Conservation (phyloP, 352 stramenopile genomes). For the Globisporangium rhizosaccharum region DNA sequence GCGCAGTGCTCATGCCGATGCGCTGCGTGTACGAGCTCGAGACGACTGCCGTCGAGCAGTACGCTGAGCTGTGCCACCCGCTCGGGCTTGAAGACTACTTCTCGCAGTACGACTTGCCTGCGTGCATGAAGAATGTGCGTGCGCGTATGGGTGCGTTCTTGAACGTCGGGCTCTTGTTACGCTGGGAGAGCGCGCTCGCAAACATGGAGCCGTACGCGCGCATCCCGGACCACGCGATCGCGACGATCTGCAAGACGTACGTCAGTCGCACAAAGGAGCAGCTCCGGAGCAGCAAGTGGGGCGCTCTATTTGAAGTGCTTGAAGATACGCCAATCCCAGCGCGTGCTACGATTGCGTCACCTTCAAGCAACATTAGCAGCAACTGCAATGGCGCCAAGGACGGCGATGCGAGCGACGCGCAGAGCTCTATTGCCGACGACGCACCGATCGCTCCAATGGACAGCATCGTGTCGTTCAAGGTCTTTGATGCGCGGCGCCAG, state of each 20-base stretch:
- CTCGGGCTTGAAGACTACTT: slow-evolving; percentile 82
- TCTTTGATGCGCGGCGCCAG: slow-evolving; percentile 32
- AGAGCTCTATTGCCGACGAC: background rate
- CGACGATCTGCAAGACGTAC: slow-evolving; percentile 53
- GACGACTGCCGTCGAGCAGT: slow-evolving; percentile 41
- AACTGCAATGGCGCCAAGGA: background rate
- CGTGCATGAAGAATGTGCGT: slow-evolving; percentile 60
- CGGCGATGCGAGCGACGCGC: background rate
- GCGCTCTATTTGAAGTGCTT: slow-evolving; percentile 43
- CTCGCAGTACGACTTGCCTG: slow-evolving; percentile 68
- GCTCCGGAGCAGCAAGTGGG: slow-evolving; percentile 29
- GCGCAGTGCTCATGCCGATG: slow-evolving; percentile 76
- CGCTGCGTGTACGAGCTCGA: slow-evolving; percentile 80
- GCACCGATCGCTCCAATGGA: slow-evolving; percentile 39
- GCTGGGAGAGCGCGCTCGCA: slow-evolving; percentile 74
- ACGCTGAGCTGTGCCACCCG: slow-evolving; percentile 59
- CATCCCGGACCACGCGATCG: slow-evolving; percentile 43
- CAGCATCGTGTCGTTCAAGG: slow-evolving; percentile 79
- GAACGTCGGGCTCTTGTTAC: slow-evolving; percentile 73
- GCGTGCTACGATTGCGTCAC: background rate
- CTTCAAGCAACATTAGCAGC: background rate
- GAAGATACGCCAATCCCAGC: slow-evolving; percentile 15
- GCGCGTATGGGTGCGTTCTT: slow-evolving; percentile 45
- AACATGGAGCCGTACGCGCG: slow-evolving; percentile 76
- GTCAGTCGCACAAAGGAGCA: slow-evolving; percentile 45